Percentiles rank a stretch among this genome's conserved stretches.
These are phyloP conservation scores for Podila epicladia DNA, from an alignment of 192 early-diverging fungal species.

Conservation along the genomic window DNA sequence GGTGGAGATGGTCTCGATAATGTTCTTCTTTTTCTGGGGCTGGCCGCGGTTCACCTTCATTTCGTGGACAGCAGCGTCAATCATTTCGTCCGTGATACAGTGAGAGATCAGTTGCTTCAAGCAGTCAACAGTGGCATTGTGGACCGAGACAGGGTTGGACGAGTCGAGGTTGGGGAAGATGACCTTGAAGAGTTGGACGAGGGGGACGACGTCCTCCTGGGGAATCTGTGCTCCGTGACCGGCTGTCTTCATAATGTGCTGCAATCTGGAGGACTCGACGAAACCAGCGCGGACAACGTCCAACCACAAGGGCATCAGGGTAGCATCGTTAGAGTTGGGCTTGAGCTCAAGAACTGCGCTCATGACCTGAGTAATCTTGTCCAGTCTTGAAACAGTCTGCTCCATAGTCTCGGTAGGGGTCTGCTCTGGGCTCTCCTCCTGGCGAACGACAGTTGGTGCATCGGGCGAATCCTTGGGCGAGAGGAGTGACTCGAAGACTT, in stretches of 20 bases:
- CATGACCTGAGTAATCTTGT: conserved; percentile 62
- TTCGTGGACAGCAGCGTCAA: conserved; percentile 62
- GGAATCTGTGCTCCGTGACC: conserved; percentile 36
- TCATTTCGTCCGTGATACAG: conserved; percentile 81
- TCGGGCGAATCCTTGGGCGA: conserved; percentile 48
- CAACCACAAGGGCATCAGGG: conserved; percentile 85
- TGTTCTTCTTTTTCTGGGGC: conserved; percentile 42
- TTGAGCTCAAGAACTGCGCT: conserved; percentile 77
- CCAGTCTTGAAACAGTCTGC: conserved; percentile 54
- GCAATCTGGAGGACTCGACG: conserved; percentile 66
- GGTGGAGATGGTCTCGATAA: conserved; percentile 60
- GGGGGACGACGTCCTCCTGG: conserved; percentile 31
- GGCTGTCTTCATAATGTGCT: conserved; percentile 19
- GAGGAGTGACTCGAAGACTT: conserved; percentile 74
- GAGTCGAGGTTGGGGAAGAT: conserved; percentile 75
- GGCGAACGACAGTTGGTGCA: conserved; percentile 25
- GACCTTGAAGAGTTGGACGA: conserved; percentile 62
- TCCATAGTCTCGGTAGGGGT: conserved; percentile 27
- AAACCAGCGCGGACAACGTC: conserved; percentile 82
- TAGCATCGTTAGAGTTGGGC: conserved; percentile 86
- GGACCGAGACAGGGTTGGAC: conserved; percentile 64
- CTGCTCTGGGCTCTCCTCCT: conserved; percentile 19
- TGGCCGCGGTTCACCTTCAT: conserved; percentile 40
- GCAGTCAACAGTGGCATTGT: conserved; percentile 73
- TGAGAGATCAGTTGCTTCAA: conserved; percentile 73